Evolutionary conservation across 495 filamentous ascomycete genomes (phyloP).

Genomic region (Cercophora sp.): DNA sequence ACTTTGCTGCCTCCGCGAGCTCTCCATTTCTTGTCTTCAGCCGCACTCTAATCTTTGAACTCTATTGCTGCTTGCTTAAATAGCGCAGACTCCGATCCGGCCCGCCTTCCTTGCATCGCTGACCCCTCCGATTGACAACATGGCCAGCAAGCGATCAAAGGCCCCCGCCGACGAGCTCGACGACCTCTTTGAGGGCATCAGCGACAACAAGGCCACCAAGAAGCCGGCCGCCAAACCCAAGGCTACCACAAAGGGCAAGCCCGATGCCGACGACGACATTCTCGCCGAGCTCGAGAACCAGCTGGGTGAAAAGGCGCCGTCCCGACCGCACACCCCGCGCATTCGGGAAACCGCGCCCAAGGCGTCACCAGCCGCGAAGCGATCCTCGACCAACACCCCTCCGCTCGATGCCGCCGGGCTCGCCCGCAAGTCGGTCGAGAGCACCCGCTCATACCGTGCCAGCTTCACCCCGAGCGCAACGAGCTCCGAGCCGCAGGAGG

Average conservation of each 20-base stretch:
- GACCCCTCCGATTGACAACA: constrained; percentile 19
- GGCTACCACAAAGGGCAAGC: constrained; percentile 44
- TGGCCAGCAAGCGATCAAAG: constrained; percentile 42
- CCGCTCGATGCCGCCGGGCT: constrained; percentile 38
- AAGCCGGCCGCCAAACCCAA: constrained; percentile 47
- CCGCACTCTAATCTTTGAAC: too few species aligned
- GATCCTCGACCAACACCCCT: constrained; percentile 53
- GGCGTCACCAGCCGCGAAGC: constrained; percentile 54
- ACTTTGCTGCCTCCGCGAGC: not conserved
- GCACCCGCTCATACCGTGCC: constrained; percentile 60
- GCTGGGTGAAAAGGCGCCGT: constrained; percentile 62
- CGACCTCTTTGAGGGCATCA: constrained; percentile 75
- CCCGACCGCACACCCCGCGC: constrained; percentile 79
- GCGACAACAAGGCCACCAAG: constrained; percentile 42
- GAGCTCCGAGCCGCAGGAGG: constrained; percentile 49
- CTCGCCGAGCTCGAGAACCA: constrained; percentile 80
- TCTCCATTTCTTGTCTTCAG: not conserved
- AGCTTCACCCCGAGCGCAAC: constrained; percentile 52
- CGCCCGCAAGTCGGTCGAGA: constrained; percentile 70
- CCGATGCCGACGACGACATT: constrained; percentile 55
- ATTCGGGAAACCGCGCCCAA: constrained; percentile 56
- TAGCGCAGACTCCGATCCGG: not conserved
- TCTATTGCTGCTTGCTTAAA: too few species aligned
- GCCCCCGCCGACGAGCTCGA: constrained; percentile 73
- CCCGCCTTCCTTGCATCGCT: not conserved